Percentiles rank a stretch among this genome's conserved stretches.
phyloP scores from a whole-genome alignment of 225 moss, liverwort and hornwort species.

The Marchantia paleacea region DNA sequence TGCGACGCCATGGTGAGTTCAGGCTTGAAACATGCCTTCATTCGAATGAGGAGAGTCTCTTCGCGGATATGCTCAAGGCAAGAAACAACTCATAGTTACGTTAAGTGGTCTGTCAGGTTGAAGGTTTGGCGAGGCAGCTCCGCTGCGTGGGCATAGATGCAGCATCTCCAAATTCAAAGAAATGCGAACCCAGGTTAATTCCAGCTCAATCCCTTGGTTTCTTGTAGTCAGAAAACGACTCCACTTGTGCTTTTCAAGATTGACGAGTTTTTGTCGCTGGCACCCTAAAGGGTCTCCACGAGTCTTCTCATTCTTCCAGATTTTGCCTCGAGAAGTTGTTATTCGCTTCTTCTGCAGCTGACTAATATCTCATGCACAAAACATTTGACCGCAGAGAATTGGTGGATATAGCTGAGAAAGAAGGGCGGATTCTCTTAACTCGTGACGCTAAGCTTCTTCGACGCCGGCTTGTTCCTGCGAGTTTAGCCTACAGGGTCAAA shows the following conservation, averaged over 20 bases:
- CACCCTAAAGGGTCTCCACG: no score
- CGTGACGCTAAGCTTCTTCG: constrained; percentile 78
- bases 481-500: constrained; percentile 75
- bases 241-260: neutral
- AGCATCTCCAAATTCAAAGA: constrained; percentile 71
- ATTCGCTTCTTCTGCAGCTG: neutral
- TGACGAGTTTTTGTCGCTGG: neutral
- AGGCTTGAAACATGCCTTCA: neutral
- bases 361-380: neutral
- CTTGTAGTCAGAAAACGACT: neutral
- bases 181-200: constrained; percentile 83
- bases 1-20: constrained; percentile 94
- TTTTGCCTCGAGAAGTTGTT: no score
- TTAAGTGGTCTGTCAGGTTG: constrained; percentile 51
- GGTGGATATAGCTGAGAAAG: constrained; percentile 74
- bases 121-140: constrained; percentile 95
- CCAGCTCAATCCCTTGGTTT: neutral
- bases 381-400: constrained; percentile 54
- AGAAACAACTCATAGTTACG: neutral
- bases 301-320: no score
- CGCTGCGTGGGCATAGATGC: constrained; percentile 92
- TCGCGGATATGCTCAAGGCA: neutral
- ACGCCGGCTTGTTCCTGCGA: constrained; percentile 71
- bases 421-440: constrained; percentile 81
- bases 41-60: neutral